Base-by-base conservation (phyloP, 768 basidiomycete genomes). In the Leccinum barrowsii region DNA sequence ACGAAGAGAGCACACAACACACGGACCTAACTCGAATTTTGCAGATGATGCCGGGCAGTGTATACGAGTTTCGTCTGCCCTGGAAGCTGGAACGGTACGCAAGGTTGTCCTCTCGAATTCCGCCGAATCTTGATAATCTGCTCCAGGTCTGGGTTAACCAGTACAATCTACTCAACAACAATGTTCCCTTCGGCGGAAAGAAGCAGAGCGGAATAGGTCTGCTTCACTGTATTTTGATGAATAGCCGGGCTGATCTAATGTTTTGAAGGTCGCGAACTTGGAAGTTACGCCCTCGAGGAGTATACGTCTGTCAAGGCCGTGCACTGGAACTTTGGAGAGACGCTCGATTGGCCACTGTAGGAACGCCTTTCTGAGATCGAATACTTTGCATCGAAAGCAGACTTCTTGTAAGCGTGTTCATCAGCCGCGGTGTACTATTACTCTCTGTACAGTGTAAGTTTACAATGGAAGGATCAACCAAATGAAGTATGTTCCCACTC, bases 101-200 rank as follows among this genome's bases (percentile, higher is more conserved):
- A 32, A 37, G 3, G 24, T 15, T 42, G 13, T 24, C 35, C 54
- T 24, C 4, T 35, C 11, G 5, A 10, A 34, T 48, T n/a, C 30
- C 13, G 15, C 21, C 5, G 7, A 58, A 34, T 30, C 6, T 50
- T 63, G 47, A 71, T 54, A 48, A 21, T 54, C 26, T 34, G 21
- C 21, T 55, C 24, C 34, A 90, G 87, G 88, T 93, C 44, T 97
- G 94, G 94, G 82, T 94, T 59, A 98, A 98, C 73, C 87, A 92
- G 67, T 95, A 94, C 75, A 90, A 88, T 67, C 44, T 89, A 12
- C 72, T 96, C 56, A 82, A 84, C 74, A 92, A 91, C 71, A 92
- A 95, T 59, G 87, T 94, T 48, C 96, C 96, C 1, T 98, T 98
- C 67, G 95, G 96, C 37, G 96, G 95, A 22, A 96, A 90, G 78